Percentiles rank a stretch among this genome's conserved stretches.
Evolutionary conservation across 140 eudicot genomes (phyloP).

Genomic region (Oenanthe javanica): DNA sequence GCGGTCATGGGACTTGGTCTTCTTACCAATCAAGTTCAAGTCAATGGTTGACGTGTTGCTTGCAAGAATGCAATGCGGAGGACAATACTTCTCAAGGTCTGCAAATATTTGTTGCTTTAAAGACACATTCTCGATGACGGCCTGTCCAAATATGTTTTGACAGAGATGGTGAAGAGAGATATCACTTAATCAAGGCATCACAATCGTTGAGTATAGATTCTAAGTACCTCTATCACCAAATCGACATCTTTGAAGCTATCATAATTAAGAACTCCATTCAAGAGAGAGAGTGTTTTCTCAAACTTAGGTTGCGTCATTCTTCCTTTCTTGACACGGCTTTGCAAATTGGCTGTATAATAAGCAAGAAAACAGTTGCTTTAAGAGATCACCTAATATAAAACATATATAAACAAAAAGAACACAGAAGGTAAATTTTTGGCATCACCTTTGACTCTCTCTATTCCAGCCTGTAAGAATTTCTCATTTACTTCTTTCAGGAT

Average conservation of each 20-base stretch:
- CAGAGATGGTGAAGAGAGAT: background rate
- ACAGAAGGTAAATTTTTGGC: background rate
- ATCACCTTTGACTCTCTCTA: conserved; percentile 84
- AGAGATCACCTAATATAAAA: conserved; percentile 2
- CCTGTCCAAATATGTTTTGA: conserved; percentile 34
- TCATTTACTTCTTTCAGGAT: conserved; percentile 87
- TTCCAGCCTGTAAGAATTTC: conserved; percentile 70
- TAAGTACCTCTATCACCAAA: conserved; percentile 87
- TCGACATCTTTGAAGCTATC: conserved; percentile 85
- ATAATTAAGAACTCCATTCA: conserved; percentile 69
- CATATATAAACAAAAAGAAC: background rate
- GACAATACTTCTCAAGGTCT: conserved; percentile 80
- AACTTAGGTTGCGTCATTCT: conserved; percentile 64
- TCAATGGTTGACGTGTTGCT: conserved; percentile 95
- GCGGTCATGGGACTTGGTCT: conserved; percentile 76
- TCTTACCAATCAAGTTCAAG: conserved; percentile 79
- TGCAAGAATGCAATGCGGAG: conserved; percentile 90
- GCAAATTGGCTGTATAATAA: conserved; percentile 57
- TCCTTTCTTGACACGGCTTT: conserved; percentile 93
- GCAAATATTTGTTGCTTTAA: conserved; percentile 81
- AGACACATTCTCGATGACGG: conserved; percentile 74
- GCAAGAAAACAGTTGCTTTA: background rate
- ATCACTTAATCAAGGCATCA: background rate
- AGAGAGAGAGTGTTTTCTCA: conserved; percentile 65
- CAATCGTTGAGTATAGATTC: background rate